Evolutionary conservation across 495 filamentous ascomycete species (phyloP), one percentile per base, ranked within the genome.

Genomic region (Paragyromitra xinjiangensis): DNA sequence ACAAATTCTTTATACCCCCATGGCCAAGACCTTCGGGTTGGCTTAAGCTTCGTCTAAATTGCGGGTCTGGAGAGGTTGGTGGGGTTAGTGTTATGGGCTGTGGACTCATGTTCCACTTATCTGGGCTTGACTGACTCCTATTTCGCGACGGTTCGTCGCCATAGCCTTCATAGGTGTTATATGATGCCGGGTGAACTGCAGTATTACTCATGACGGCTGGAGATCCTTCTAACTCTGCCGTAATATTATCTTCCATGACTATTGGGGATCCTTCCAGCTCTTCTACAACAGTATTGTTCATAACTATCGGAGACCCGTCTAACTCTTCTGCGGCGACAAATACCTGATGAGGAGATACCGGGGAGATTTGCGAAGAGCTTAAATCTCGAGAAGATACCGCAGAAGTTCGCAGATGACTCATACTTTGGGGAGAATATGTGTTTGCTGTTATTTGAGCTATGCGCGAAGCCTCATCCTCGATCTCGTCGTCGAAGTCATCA

Each of bases 91-190:
- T 34, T 50, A 24, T 37, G 34, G 45, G 50, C 24, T 19, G 61
- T 50, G 9, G 68, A 37, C 50, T 24, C 64, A 37, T 65, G 42
- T 26, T 14, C 70, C 19, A n/a, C 48, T 34, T 61, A 48, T 34
- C 48, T 39, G 40, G 40, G 9, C 11, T 12, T 9, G 29, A 7
- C 6, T 59, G 40, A 45, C 37, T 24, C 16, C 39, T 40, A 12
- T 50, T 42, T 37, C 29, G 53, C 29, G 62, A 63, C 29, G 44
- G 29, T 19, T 34, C 26, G 16, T 50, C 34, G 22, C 9, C 8
- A 42, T 72, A 29, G 29, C 51, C 34, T 61, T 77, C 75, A 61
- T 77, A 76, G 0, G 75, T 75, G 44, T 61, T 69, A 62, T 77
- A 78, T 63, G 44, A 44, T 53, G 53, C 51, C 40, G 71, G 75